Evolutionary conservation across 1,284 basidiomycete genomes (phyloP), one percentile per base, ranked within the genome.

Genomic region (Rhodotorula sp.): DNA sequence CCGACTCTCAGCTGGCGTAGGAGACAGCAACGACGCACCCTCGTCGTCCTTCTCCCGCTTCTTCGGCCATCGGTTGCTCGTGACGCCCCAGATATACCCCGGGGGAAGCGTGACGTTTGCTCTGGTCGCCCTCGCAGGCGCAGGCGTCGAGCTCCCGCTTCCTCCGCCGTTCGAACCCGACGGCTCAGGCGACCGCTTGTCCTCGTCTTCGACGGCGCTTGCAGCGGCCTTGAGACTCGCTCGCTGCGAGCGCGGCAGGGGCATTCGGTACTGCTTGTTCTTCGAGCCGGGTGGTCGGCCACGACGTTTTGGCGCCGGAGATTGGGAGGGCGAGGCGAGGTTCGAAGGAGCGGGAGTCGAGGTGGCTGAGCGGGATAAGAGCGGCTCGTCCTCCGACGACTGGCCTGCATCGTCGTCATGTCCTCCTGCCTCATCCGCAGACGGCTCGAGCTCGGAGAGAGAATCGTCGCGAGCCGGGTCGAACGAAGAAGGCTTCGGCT

Each of bases 61-160:
- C 44, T 34, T 46, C 1, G 57, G 67, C 59, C 64, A 69, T 53
- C 60, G n/a, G 36, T 59, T 44, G 17, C 64, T 70, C 57, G 64
- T 69, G 27, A 69, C 67, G 27, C 67, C 71, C 57, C 63, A 62
- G n/a, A 69, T 70, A 46, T 72, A 69, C 9, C 71, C 67, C 20
- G 71, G 67, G 9, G 71, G 67, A 2, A 72, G 53, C 6, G 70
- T 72, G 19, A 72, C 70, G 20, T 61, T 72, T 2, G 70, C 70
- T 15, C 70, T 27, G 9, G 70, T 72, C 32, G 70, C 70, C 1
- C 70, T 59, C 15, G 65, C 59, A 7, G 56, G 27, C 17, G 56
- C 56, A 29, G 24, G 17, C 39, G 24, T 30, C 17, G 39, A 29
- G 49, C 49, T 51, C n/a, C 49, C 49, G 22, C 24, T 27, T 4